Evolutionary conservation across 257 asterid genomes (phyloP).

Genomic region (Cynanchum wilfordii): DNA sequence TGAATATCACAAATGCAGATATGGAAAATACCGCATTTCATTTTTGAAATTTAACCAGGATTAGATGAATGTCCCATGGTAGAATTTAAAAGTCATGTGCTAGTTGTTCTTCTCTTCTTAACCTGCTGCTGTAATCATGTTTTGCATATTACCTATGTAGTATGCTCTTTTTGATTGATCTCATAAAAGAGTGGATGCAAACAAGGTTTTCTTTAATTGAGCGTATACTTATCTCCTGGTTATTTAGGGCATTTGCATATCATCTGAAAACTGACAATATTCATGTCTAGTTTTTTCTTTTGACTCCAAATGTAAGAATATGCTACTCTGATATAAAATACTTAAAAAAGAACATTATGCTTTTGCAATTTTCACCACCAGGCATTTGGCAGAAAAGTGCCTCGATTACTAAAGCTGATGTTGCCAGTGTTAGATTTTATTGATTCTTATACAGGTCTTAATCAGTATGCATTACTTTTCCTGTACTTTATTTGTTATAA

Average conservation of each 20-base stretch:
- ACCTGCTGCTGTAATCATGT: neutral
- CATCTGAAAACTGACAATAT: neutral
- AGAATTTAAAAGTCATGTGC: neutral
- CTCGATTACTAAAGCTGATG: neutral
- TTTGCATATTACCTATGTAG: neutral
- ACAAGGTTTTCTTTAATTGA: neutral
- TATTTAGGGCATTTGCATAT: neutral
- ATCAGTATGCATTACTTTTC: neutral
- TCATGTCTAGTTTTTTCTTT: neutral
- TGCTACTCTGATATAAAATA: neutral
- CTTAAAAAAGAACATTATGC: neutral
- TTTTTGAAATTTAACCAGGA: neutral
- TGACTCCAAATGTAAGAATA: neutral
- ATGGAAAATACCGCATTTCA: neutral
- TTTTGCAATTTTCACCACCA: neutral
- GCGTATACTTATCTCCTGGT: neutral
- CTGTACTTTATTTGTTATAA: neutral
- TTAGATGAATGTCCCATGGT: neutral
- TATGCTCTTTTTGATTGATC: neutral
- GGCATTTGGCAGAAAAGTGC: neutral
- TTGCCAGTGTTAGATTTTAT: no score
- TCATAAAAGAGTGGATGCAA: neutral
- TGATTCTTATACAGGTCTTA: neutral
- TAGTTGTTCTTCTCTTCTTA: constrained; percentile 1
- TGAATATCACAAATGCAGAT: neutral